phyloP scores from a whole-genome alignment of 1,139 yeast genomes.

The Suhomyces wounanorum region DNA sequence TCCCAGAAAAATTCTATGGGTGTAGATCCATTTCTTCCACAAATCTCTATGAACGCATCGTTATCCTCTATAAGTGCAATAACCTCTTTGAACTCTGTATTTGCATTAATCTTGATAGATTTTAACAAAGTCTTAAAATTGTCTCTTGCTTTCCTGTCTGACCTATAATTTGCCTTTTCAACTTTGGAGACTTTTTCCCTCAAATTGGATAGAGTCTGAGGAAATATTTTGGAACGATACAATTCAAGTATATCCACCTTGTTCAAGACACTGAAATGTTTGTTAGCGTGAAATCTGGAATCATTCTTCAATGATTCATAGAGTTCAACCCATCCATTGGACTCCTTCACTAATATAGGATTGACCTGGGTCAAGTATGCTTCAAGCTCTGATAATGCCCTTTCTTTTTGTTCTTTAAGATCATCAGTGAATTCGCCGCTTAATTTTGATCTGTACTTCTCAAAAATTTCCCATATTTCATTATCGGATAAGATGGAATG shows the following conservation, averaged over 20 bases:
- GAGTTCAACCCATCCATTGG: slow-evolving; percentile 49
- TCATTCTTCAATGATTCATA: slow-evolving; percentile 44
- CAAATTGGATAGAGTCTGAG: slow-evolving; percentile 37
- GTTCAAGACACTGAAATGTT: slow-evolving; percentile 53
- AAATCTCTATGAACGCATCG: slow-evolving; percentile 56
- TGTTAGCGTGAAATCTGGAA: slow-evolving; percentile 58
- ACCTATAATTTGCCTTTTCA: slow-evolving; percentile 45
- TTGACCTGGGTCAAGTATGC: slow-evolving; percentile 46
- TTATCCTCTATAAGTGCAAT: slow-evolving; percentile 56
- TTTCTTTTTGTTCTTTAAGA: slow-evolving; percentile 35
- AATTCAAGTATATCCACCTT: slow-evolving; percentile 61
- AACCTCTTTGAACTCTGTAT: slow-evolving; percentile 62
- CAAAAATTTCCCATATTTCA: slow-evolving; percentile 54
- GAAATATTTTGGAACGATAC: slow-evolving; percentile 52
- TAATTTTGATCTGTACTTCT: slow-evolving; percentile 49
- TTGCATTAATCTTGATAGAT: slow-evolving; percentile 49
- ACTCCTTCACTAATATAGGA: slow-evolving; percentile 31
- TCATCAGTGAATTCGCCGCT: slow-evolving; percentile 38
- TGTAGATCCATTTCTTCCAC: slow-evolving; percentile 80
- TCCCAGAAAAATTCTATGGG: slow-evolving; percentile 83
- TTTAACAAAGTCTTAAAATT: slow-evolving; percentile 52
- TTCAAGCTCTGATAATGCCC: slow-evolving; percentile 55
- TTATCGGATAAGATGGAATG: slow-evolving; percentile 63
- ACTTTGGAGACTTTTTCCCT: slow-evolving; percentile 35
- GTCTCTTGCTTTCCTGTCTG: slow-evolving; percentile 68